These are phyloP conservation scores for Rhynchospora pubera DNA, from an alignment of 176 grass and related monocot species.

Conservation along the genomic window DNA sequence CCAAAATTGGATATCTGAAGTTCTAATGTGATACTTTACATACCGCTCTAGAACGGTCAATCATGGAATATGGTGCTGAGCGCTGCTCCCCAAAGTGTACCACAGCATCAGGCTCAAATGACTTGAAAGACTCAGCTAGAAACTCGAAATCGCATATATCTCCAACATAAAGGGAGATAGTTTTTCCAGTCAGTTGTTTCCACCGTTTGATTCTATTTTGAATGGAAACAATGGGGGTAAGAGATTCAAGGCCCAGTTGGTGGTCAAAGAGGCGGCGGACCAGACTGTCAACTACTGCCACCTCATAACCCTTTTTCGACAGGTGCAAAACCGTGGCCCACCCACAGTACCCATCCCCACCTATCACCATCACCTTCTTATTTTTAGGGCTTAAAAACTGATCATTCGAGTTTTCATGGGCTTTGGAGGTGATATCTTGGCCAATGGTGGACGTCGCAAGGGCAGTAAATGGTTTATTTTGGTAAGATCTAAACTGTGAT, in stretches of 20 bases:
- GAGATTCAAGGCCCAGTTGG: slow-evolving; percentile 82
- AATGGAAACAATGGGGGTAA: slow-evolving; percentile 82
- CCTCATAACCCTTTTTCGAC: slow-evolving; percentile 94
- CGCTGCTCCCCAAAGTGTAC: slow-evolving; percentile 95
- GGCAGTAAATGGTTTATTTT: slow-evolving; percentile 30
- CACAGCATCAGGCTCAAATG: slow-evolving; percentile 83
- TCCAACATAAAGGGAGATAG: slow-evolving; percentile 73
- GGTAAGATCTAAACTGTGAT: background rate
- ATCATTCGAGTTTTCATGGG: slow-evolving; percentile 35
- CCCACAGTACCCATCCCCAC: slow-evolving; percentile 94
- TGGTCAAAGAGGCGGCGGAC: slow-evolving; percentile 83
- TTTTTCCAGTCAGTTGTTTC: slow-evolving; percentile 71
- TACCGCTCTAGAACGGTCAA: slow-evolving; percentile 81
- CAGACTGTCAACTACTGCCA: slow-evolving; percentile 85
- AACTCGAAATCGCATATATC: slow-evolving; percentile 97
- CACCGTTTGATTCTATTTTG: slow-evolving; percentile 74
- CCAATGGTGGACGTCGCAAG: slow-evolving; percentile 38
- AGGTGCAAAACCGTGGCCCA: slow-evolving; percentile 93
- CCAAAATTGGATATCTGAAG: background rate
- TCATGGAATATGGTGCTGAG: slow-evolving; percentile 94
- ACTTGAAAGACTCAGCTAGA: slow-evolving; percentile 83
- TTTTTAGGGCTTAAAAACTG: slow-evolving; percentile 40
- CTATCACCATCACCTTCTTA: slow-evolving; percentile 94
- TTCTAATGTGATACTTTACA: background rate
- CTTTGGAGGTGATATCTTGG: slow-evolving; percentile 42